phyloP scores from a whole-genome alignment of 2,329 filamentous ascomycete species.

The Rugonectria rugulosa region DNA sequence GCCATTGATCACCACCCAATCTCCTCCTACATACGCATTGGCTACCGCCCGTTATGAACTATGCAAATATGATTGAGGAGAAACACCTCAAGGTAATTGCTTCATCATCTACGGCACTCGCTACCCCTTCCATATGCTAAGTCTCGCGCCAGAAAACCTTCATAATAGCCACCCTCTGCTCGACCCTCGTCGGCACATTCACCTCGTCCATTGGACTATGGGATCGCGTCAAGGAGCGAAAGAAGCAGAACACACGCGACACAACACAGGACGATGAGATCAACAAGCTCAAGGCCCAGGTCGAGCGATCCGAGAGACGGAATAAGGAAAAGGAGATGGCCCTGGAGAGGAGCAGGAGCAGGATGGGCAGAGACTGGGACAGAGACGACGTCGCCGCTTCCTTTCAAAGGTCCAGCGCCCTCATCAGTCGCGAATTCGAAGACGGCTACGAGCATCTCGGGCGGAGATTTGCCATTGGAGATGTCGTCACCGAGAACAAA shows the following conservation, averaged over 20 bases:
- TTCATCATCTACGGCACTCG: not conserved
- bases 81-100: slow-evolving; percentile 35
- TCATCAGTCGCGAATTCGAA: slow-evolving; percentile 37
- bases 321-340: not conserved
- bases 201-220: slow-evolving; percentile 39
- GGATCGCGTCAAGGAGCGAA: slow-evolving; percentile 35
- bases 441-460: slow-evolving; percentile 35
- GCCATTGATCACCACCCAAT: no score
- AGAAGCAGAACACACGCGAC: slow-evolving; percentile 33
- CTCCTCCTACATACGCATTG: no score
- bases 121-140: not conserved
- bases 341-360: slow-evolving; percentile 9
- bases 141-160: slow-evolving; percentile 32
- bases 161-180: slow-evolving; percentile 37
- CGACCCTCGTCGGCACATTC: slow-evolving; percentile 37
- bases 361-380: no score
- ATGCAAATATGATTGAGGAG: slow-evolving; percentile 37
- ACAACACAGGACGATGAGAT: slow-evolving; percentile 37
- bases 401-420: slow-evolving; percentile 29
- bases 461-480: slow-evolving; percentile 31
- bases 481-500: slow-evolving; percentile 36
- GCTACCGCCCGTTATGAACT: slow-evolving; percentile 28
- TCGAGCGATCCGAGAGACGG: slow-evolving; percentile 22
- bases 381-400: slow-evolving; percentile 30
- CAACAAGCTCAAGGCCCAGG: slow-evolving; percentile 32